phyloP scores from a whole-genome alignment of 2,329 filamentous ascomycete species.

The Microdochium trichocladiopsis region DNA sequence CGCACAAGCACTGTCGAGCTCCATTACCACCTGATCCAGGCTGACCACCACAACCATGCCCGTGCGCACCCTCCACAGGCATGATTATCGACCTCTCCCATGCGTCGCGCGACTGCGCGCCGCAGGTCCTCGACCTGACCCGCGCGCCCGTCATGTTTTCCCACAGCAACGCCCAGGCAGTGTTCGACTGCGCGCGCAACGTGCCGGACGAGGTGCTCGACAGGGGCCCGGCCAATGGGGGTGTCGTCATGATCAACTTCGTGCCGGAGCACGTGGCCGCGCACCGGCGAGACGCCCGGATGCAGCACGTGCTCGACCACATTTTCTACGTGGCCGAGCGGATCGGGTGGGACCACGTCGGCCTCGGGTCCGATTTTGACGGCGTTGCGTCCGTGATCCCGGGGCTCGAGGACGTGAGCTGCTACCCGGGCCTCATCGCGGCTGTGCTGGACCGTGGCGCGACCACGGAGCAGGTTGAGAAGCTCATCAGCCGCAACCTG shows the following conservation, averaged over 20 bases:
- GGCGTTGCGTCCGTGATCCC: constrained; percentile 18
- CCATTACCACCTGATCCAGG: not conserved
- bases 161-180: constrained; percentile 17
- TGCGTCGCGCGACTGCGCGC: constrained; percentile 14
- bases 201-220: constrained; percentile 31
- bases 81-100: constrained; percentile 24
- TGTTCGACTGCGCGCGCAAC: constrained; percentile 21
- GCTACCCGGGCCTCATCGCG: constrained; percentile 10
- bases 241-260: constrained; percentile 31
- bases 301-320: constrained; percentile 24
- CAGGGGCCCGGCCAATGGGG: constrained; percentile 23
- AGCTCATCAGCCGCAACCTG: constrained; percentile 28
- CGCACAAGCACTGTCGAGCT: too few species aligned
- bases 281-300: constrained; percentile 11
- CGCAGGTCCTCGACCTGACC: constrained; percentile 14
- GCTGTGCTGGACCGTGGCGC: constrained; percentile 28
- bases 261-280: constrained; percentile 14
- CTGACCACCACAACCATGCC: too few species aligned
- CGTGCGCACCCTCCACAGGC: too few species aligned
- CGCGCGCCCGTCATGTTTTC: constrained; percentile 22
- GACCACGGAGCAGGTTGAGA: constrained; percentile 26
- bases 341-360: constrained; percentile 28
- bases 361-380: constrained; percentile 28
- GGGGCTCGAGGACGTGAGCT: constrained; percentile 17
- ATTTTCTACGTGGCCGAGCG: constrained; percentile 17